Conservation (phyloP, 2,329 filamentous ascomycete genomes). For the Coniochaeta sp. region DNA sequence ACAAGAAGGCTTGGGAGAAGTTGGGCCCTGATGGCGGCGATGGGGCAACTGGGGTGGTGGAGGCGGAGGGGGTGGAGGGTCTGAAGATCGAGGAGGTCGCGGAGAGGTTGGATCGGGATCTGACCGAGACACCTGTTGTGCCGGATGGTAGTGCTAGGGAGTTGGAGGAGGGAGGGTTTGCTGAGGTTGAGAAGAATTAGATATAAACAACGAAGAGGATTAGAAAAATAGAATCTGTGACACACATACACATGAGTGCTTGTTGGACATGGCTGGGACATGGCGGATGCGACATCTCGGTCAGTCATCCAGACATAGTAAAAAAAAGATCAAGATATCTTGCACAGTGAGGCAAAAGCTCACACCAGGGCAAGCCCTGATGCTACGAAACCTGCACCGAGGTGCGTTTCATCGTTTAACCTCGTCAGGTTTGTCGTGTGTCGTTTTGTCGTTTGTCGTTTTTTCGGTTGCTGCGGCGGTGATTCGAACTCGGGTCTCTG, state of each 20-base stretch:
- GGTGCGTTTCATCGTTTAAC: background rate
- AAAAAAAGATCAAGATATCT: background rate
- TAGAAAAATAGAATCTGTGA: no score
- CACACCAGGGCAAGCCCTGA: background rate
- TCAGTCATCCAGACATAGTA: no score
- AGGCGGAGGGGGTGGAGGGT: constrained; percentile 18
- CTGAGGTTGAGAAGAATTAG: constrained; percentile 26
- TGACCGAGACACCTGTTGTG: constrained; percentile 39
- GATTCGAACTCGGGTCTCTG: background rate
- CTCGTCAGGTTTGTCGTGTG: no score
- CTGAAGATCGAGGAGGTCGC: constrained; percentile 19
- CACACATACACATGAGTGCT: no score
- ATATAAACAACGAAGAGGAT: no score
- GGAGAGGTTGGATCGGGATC: constrained; percentile 34
- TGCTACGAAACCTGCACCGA: background rate
- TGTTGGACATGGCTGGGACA: no score
- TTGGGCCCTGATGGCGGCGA: constrained; percentile 24
- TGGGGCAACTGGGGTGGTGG: constrained; percentile 33
- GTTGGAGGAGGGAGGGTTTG: constrained; percentile 50
- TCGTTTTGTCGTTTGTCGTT: no score
- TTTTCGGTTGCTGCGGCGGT: background rate
- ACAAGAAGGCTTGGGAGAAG: constrained; percentile 55
- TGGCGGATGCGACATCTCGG: no score
- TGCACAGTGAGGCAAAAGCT: background rate
- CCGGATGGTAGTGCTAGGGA: constrained; percentile 38